phyloP scores from a whole-genome alignment of 1,284 basidiomycete genomes.

The Ustilago vetiveriae region DNA sequence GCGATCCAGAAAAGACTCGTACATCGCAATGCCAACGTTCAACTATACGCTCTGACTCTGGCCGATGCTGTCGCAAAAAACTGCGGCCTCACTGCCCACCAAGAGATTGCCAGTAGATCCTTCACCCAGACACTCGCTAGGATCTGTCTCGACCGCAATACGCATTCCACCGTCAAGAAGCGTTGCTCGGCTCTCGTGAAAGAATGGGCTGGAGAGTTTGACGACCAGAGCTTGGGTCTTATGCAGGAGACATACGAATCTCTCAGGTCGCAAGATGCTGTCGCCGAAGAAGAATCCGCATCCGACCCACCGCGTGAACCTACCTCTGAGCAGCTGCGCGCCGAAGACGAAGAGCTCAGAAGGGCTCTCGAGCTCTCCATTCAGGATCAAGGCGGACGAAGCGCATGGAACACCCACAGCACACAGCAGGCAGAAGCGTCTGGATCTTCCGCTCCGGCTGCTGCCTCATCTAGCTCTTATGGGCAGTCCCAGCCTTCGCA shows the following conservation, averaged over 20 bases:
- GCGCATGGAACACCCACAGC: constrained; percentile 12
- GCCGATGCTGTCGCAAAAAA: constrained; percentile 77
- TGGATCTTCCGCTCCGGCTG: constrained; percentile 32
- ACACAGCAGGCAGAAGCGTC: constrained; percentile 26
- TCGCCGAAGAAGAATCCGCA: constrained; percentile 36
- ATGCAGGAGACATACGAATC: constrained; percentile 89
- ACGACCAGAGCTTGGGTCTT: constrained; percentile 81
- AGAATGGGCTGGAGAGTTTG: constrained; percentile 80
- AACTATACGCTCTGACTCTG: constrained; percentile 83
- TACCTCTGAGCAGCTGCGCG: constrained; percentile 54
- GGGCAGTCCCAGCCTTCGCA: constrained; percentile 11
- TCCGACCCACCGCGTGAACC: constrained; percentile 20
- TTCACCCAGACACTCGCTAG: constrained; percentile 90
- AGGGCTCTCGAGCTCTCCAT: constrained; percentile 62
- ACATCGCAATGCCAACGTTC: constrained; percentile 95
- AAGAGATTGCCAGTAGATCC: constrained; percentile 86
- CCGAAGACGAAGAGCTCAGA: constrained; percentile 65
- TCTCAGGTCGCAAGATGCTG: constrained; percentile 76
- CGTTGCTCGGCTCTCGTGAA: constrained; percentile 79
- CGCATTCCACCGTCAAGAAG: constrained; percentile 85
- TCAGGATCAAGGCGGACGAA: constrained; percentile 61
- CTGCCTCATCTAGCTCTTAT: constrained; percentile 14
- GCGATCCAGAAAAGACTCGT: constrained; percentile 88
- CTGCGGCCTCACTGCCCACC: constrained; percentile 80
- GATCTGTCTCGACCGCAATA: constrained; percentile 87